These are phyloP conservation scores for Globisporangium canariense DNA, from an alignment of 352 stramenopile genomes.

Conservation along the genomic window DNA sequence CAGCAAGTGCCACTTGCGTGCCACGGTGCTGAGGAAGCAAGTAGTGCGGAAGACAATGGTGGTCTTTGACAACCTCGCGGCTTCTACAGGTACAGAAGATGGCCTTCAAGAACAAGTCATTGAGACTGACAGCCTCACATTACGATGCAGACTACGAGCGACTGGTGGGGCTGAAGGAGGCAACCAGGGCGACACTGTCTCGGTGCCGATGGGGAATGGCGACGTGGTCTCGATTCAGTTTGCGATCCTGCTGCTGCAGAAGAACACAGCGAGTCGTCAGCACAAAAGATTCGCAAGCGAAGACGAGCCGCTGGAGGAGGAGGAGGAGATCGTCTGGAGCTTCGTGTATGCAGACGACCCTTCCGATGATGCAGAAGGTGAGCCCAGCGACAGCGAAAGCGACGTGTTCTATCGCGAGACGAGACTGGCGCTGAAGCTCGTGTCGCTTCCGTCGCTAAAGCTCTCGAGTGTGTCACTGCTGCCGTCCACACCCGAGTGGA, in stretches of 20 bases:
- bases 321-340: constrained; percentile 57
- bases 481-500: constrained; percentile 24
- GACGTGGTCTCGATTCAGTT: constrained; percentile 38
- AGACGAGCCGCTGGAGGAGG: constrained; percentile 23
- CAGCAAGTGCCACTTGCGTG: constrained; percentile 34
- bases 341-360: constrained; percentile 43
- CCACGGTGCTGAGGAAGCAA: constrained; percentile 28
- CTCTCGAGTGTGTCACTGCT: constrained; percentile 38
- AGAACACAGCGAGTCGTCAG: constrained; percentile 1
- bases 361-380: not conserved
- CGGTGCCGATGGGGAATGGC: constrained; percentile 29
- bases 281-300: constrained; percentile 4
- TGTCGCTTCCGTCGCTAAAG: constrained; percentile 49
- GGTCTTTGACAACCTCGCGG: constrained; percentile 38
- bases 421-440: constrained; percentile 39
- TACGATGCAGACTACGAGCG: constrained; percentile 14
- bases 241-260: constrained; percentile 28
- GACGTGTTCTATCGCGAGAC: constrained; percentile 52
- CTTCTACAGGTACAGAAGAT: constrained; percentile 2
- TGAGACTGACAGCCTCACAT: constrained; percentile 20
- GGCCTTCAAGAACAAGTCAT: not conserved
- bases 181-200: not conserved
- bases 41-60: constrained; percentile 33
- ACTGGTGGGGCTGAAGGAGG: not conserved
- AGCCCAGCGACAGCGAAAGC: not conserved